Conservation (phyloP, 139 green algal species). For the Tetradesmus obliquus region DNA sequence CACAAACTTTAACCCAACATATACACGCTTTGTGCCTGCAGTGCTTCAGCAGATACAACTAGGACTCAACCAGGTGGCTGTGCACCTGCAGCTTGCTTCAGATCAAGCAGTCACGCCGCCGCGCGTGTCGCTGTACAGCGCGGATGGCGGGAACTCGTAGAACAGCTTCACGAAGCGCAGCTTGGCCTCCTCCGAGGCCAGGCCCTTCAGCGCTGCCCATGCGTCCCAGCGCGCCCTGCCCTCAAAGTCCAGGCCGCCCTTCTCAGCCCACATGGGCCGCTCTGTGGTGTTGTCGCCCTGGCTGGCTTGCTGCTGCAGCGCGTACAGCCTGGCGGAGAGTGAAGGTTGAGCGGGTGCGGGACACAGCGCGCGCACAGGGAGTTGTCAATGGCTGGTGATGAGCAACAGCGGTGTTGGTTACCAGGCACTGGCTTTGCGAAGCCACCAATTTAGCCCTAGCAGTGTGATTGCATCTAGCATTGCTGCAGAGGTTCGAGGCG, state of each 20-base stretch:
- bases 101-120: slow-evolving; percentile 42
- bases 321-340: slow-evolving; percentile 83
- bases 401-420: neutral
- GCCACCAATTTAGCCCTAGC: neutral
- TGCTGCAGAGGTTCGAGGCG: too few species aligned
- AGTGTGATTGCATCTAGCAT: too few species aligned
- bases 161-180: slow-evolving; percentile 84
- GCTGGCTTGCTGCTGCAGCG: slow-evolving; percentile 68
- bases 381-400: neutral
- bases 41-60: too few species aligned
- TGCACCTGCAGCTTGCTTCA: too few species aligned
- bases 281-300: slow-evolving; percentile 86
- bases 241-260: slow-evolving; percentile 95
- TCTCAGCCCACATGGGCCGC: slow-evolving; percentile 93
- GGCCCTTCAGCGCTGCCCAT: slow-evolving; percentile 84
- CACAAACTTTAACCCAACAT: too few species aligned
- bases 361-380: neutral
- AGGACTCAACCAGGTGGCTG: too few species aligned
- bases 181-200: slow-evolving; percentile 67
- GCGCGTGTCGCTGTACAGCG: slow-evolving; percentile 82
- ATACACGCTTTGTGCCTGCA: too few species aligned
- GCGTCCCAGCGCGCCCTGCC: slow-evolving; percentile 87
- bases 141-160: slow-evolving; percentile 80
- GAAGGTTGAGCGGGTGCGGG: neutral
- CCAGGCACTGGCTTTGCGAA: neutral